Base-by-base conservation (phyloP, 441 rosid species). In the Sinapis alba region DNA sequence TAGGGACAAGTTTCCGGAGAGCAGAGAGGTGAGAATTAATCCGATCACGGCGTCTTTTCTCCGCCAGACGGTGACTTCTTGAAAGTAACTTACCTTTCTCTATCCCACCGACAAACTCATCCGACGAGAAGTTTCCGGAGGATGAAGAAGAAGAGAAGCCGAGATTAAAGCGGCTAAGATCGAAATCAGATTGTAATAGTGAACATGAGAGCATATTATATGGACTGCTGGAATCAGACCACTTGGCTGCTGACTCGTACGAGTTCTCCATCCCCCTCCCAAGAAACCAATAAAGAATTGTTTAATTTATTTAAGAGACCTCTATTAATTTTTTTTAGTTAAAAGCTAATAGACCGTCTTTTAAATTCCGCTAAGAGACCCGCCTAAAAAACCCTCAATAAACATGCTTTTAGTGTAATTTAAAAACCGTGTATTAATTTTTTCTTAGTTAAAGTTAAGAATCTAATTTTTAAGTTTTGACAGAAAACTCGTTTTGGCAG, bases 51-150 rank as follows among this genome's bases (percentile, higher is more conserved):
- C 99, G 91, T 51, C 98, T 80, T 77, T 95, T 92, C 87, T 95
- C 99, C 0, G 99, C 99, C 9, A 88, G 88, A 80, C 98, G 94
- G 75, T 95, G 99, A 78, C 96, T 92, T 56, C 73, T 90, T 45
- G 91, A 88, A 15, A 73, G 76, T 0, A 87, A 78, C 26, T 87
- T 83, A 8, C 90, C 83, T 75, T 71, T 84, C 12, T 88, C 86
- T 15, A 86, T 86, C 9, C 77, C 85, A 77, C 80, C 80, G 80
- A 77, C 80, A 77, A 43, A 47, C 21, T 76, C 58, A 24, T 71
- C 88, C 3, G 80, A 82, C 5, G 5, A 84, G 69, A 21, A 59
- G 3, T 19, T 68, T 12, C 78, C 85, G 21, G 77, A 65, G 50
- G 73, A 47, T 27, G 73, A 24, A 21, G 76, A 83, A 27, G 88